Evolutionary conservation across 2,329 filamentous ascomycete species (phyloP), one percentile per base, ranked within the genome.

Genomic region (Aspergillus japonicus): DNA sequence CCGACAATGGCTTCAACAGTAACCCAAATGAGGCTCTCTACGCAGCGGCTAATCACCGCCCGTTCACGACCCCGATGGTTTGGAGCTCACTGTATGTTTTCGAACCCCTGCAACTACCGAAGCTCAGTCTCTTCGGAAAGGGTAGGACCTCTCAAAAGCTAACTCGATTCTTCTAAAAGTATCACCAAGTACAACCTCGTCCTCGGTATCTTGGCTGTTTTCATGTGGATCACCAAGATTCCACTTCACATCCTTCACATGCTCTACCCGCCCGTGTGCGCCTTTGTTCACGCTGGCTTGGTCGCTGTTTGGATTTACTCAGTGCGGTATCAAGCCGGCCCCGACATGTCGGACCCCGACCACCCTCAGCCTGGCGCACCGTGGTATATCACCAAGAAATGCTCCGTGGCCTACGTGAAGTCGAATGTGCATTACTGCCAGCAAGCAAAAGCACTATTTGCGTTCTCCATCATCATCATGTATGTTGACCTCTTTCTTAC

Each of bases 341-440:
- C 82, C 54, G 86, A 88, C 69, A 85, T 78, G 66, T 84, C 81
- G 61, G 86, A 88, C 67, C 80, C 82, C 1, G 66, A 75, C 1
- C 82, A 83, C 62, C 77, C 75, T 3, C 83, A 85, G 62, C 75
- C 77, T 7, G 85, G 85, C 33, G 73, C 84, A 19, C 84, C 86
- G 7, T 88, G 86, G 86, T 87, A 87, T 68, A 82, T 88, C 64
- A 83, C 83, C 55, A 87, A 87, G 72, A 82, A 75, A 64, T 88
- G 86, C 75, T 79, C 73, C 54, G 80, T 86, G 24, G 80, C 83
- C 0, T 71, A 73, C 5, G 71, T 78, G 47, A 73, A 75, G 50
- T 77, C 75, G 50, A 76, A 82, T 56, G 72, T 82, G 33, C 69
- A 69, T 19, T 88, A 86, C 69, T 88, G 86, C 70, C 74, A 80